These are phyloP conservation scores for Tuber umbilicatum DNA, from an alignment of 495 filamentous ascomycete genomes.

Conservation along the genomic window DNA sequence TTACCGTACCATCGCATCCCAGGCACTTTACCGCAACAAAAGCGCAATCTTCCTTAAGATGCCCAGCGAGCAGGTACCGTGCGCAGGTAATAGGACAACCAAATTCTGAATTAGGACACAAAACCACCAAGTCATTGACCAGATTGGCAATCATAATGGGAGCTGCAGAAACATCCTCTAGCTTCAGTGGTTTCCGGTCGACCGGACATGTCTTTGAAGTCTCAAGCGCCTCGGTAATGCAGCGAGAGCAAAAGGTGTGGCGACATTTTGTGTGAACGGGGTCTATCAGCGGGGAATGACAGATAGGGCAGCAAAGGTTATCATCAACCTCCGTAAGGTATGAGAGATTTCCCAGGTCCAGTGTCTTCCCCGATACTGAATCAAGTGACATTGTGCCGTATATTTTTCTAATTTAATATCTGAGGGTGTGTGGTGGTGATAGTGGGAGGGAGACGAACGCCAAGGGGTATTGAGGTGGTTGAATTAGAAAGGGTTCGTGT, in stretches of 20 bases:
- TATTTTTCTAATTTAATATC: neutral
- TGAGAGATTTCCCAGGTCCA: constrained; percentile 59
- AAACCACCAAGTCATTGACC: constrained; percentile 61
- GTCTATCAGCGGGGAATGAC: constrained; percentile 59
- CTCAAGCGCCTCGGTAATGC: constrained; percentile 52
- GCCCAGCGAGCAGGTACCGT: constrained; percentile 55
- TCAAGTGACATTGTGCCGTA: constrained; percentile 16
- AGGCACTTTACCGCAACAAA: constrained; percentile 54
- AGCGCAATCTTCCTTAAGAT: constrained; percentile 59
- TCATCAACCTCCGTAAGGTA: constrained; percentile 56
- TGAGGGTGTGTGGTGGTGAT: constrained; percentile 6
- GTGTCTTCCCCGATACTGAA: constrained; percentile 16
- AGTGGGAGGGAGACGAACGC: constrained; percentile 1
- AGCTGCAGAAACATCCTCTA: constrained; percentile 32
- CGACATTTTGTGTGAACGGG: constrained; percentile 59
- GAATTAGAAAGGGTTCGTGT: neutral
- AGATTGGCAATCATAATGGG: constrained; percentile 44
- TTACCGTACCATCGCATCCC: constrained; percentile 50
- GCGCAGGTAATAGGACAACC: constrained; percentile 54
- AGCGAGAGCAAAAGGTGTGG: constrained; percentile 62
- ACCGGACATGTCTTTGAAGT: constrained; percentile 44
- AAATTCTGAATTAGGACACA: constrained; percentile 52
- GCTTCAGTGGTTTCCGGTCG: constrained; percentile 37
- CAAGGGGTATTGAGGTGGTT: constrained; percentile 8
- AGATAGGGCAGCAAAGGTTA: constrained; percentile 66